Base-by-base conservation (phyloP, 306 rosid genomes). In the Acacia melanoxylon region DNA sequence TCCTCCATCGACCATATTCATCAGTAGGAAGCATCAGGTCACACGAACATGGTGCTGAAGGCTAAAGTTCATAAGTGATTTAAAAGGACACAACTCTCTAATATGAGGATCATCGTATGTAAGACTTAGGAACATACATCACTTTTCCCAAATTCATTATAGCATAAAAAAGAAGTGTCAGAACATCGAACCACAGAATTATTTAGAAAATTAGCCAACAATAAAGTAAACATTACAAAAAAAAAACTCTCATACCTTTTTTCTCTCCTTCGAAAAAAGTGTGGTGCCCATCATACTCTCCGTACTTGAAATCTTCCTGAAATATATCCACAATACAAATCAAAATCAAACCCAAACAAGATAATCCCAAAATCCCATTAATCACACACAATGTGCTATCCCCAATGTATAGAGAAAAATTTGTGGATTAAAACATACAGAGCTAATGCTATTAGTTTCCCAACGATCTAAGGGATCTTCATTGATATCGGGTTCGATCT, bases 271-370 rank as follows among this genome's bases (percentile, higher is more conserved):
- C 98, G 62, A 35, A 2, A 66, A 82, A 95, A 89, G 98, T 93
- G 78, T 95, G 99, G 79, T 95, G 98, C 2, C 67, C 99, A 81
- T 95, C 98, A 77, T 85, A 93, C 74, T 76, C 79, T 40, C 98
- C 99, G 56, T 83, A 95, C 86, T 79, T 79, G 76, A 91, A 95
- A 77, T 95, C 98, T 46, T 95, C 98, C 97, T 91, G 86, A 86
- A 85, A 83, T 27, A 67, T 6, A 58, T 7, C 73, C 68, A 68
- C 17, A 80, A 77, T 70, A 83, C 14, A 74, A 72, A 82, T 41
- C 40, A 68, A 72, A 68, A 82, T 41, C 46, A 72, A 71, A 10
- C 15, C 20, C 54, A 83, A 59, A 77, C 11, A 66, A 72, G 69
- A 71, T 13, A 27, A 65, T 56, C 54, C 54, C 44, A 44, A 68